Evolutionary conservation across 805 yeast genomes (phyloP), one percentile per base, ranked within the genome.

Genomic region (Teunomyces pallodes): DNA sequence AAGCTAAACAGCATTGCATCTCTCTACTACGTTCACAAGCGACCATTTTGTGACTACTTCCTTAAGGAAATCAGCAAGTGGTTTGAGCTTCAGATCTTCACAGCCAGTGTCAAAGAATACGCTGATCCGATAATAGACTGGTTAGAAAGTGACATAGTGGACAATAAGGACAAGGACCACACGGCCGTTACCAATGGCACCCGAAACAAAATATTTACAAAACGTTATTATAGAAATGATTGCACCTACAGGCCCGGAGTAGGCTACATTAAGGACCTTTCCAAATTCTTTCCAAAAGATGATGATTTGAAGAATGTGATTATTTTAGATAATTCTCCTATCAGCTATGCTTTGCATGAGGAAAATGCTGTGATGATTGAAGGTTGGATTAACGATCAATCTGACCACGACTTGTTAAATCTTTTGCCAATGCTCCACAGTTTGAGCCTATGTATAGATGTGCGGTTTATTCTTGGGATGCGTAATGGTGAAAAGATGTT

Each of bases 321-420:
- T 48, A 85, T 94, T 32, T 77, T 94, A 44, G 99, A 94, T 69
- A 94, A 94, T 69, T 90, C 97, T 9, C 98, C 98, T 1, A 80
- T 90, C 24, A 86, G 96, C 60, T 94, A 88, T 64, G 84, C 89
- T 12, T 69, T 81, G 64, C 91, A 92, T 64, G 88, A 83, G 50
- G 84, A 84, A 55, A 94, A 94, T 60, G 99, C 96, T 1, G 85
- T 94, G 17, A 83, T 86, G 70, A 90, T 94, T 5, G 97, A 91
- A 67, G 98, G 99, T 41, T 94, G 99, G 99, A 90, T 94, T 53
- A 89, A 87, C 61, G 99, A 94, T 66, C 96, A 95, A n/a, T 80
- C 85, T 32, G 99, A 94, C 61, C 74, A 84, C 17, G 96, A 90
- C 59, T 70, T 94, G 49, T 71, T 94, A 66, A 84, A 90, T 57